Evolutionary conservation across 2,329 filamentous ascomycete species (phyloP), one percentile per base, ranked within the genome.

Genomic region (Gaeumannomyces tritici): DNA sequence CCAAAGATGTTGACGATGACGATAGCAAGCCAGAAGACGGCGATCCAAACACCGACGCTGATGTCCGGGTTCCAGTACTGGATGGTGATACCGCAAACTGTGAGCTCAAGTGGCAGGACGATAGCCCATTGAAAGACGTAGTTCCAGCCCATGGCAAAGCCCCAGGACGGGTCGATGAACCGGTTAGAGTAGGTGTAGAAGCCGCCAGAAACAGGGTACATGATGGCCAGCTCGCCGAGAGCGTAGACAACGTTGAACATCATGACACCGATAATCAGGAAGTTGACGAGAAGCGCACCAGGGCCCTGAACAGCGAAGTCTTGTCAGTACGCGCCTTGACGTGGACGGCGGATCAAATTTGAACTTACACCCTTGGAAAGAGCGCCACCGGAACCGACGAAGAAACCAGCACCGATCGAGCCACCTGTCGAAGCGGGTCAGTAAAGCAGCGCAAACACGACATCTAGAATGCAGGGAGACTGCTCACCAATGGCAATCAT

Each of bases 221-320:
- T 73, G 65, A 83, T 79, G 7, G 81, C 80, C 65, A 84, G 67
- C 71, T 86, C 83, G 62, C 83, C 83, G 26, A 86, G 79, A 61
- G 85, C 84, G 67, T 86, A 84, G 65, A 87, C 79, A 58, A 84
- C 83, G 66, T 83, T 82, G 68, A 85, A 82, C 72, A 86, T 81
- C 82, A 85, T 84, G 67, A 82, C 64, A 69, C 83, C 83, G 63
- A 84, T 81, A 63, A 85, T 82, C 21, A 80, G 63, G 67, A 85
- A 85, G 62, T 79, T 77, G 59, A 81, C 71, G 18, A 81, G 67
- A 11, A 80, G 67, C 58, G 75, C 76, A 2, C 70, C 78, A 29
- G 78, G 78, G 21, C 76, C 76, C 74, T 76, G 42, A 29, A 55
- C 12, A 1, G 28, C 28, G n/a, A 21, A 3, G 24, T 18, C 15